phyloP scores from a whole-genome alignment of 441 rosid species.

The Eutrema salsugineum region DNA sequence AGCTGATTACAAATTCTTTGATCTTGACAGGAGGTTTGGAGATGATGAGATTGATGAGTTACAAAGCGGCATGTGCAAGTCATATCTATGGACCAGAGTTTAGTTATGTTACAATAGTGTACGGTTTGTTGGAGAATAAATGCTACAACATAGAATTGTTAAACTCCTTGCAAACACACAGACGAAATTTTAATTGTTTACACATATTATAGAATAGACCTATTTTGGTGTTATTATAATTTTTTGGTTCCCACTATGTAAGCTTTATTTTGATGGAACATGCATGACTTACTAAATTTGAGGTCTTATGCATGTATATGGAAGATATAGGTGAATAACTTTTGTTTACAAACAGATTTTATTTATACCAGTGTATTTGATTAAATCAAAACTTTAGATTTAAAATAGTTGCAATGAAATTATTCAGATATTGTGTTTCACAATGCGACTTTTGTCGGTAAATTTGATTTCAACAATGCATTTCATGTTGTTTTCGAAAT shows the following conservation, averaged over 20 bases:
- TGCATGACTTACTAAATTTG: no score
- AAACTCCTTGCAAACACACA: background rate
- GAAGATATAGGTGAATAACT: no score
- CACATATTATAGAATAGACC: background rate
- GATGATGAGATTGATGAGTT: constrained; percentile 38
- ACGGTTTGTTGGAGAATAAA: constrained; percentile 28
- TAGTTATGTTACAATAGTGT: constrained; percentile 45
- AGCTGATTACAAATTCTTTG: background rate
- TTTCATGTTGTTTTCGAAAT: background rate
- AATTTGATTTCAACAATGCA: background rate
- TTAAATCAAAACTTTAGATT: background rate
- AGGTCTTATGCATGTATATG: no score
- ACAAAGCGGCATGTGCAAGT: constrained; percentile 74
- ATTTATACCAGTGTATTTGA: background rate
- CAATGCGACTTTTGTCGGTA: background rate
- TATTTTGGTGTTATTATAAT: background rate
- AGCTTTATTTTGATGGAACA: no score
- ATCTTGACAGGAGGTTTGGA: constrained; percentile 10
- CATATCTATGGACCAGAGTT: constrained; percentile 60
- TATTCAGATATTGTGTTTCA: no score
- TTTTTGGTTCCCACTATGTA: no score
- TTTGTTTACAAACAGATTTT: background rate
- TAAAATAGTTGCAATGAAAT: no score
- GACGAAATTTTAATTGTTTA: background rate
- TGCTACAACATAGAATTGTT: constrained; percentile 3